Conservation (phyloP, 805 yeast genomes). For the Kuraishia piskuri region DNA sequence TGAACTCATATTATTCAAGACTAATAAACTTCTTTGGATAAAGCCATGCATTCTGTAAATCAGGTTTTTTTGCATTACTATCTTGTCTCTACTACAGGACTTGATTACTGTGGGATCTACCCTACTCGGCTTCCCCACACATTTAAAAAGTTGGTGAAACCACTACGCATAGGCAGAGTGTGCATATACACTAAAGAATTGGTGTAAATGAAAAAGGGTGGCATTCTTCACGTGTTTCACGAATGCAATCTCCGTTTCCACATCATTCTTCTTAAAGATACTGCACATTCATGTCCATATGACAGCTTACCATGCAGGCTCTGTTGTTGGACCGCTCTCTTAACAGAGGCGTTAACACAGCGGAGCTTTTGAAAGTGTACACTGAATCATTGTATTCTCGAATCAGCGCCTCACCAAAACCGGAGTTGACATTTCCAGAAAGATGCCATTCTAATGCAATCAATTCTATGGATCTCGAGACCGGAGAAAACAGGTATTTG, state of each 20-base stretch:
- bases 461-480: conserved; percentile 53
- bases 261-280: no score
- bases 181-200: no score
- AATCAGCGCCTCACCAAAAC: conserved; percentile 14
- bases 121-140: not conserved
- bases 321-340: conserved; percentile 1
- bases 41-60: not conserved
- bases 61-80: not conserved
- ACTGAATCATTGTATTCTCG: conserved; percentile 28
- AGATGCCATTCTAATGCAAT: conserved; percentile 44
- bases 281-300: no score
- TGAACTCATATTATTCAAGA: not conserved
- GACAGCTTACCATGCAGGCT: conserved; percentile 5
- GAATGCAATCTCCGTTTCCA: no score
- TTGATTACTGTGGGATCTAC: not conserved
- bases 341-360: conserved; percentile 15
- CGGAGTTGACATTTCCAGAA: conserved; percentile 24
- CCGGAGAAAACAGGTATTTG: conserved; percentile 32
- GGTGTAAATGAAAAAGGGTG: no score
- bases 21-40: not conserved
- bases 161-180: not conserved
- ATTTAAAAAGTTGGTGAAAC: not conserved
- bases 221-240: no score
- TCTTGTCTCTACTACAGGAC: no score
- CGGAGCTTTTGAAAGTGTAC: conserved; percentile 26